A percentile compares a stretch with the other conserved stretches of the same genome.
phyloP scores from a whole-genome alignment of 257 asterid species.

The Scutellaria minor region DNA sequence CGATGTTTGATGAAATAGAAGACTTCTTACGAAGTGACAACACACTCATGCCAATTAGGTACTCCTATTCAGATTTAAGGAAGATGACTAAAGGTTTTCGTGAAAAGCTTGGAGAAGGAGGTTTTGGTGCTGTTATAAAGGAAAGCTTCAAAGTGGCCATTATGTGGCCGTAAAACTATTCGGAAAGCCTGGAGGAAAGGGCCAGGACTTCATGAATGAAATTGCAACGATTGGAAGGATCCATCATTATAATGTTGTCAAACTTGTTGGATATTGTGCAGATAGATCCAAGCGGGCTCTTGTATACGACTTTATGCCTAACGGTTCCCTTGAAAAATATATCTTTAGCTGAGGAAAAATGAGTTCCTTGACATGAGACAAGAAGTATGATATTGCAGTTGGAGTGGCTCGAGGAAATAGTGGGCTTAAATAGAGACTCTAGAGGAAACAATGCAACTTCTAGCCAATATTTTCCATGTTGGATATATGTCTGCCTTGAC shows the following conservation, averaged over 20 bases:
- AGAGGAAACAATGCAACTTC: background rate
- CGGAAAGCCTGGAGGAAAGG: background rate
- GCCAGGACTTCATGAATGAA: slow-evolving; percentile 47
- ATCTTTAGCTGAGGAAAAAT: background rate
- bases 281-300: slow-evolving; percentile 12
- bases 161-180: slow-evolving; percentile 44
- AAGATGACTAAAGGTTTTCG: slow-evolving; percentile 38
- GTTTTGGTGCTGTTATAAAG: slow-evolving; percentile 44
- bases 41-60: slow-evolving; percentile 38
- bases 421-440: slow-evolving; percentile 27
- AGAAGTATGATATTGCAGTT: slow-evolving; percentile 37
- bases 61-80: slow-evolving; percentile 40
- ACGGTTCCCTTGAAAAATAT: slow-evolving; percentile 30
- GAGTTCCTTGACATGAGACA: slow-evolving; percentile 25
- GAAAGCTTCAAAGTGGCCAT: slow-evolving; percentile 43
- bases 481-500: slow-evolving; percentile 30
- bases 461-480: slow-evolving; percentile 6
- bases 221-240: slow-evolving; percentile 40
- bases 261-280: slow-evolving; percentile 24
- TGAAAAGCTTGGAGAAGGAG: slow-evolving; percentile 43
- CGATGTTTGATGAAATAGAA: slow-evolving; percentile 30
- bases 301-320: slow-evolving; percentile 10
- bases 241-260: slow-evolving; percentile 14
- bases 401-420: slow-evolving; percentile 43
- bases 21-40: slow-evolving; percentile 31